Evolutionary conservation across 352 stramenopile genomes (phyloP), one percentile per base, ranked within the genome.

Genomic region (Phytophthora melonis): DNA sequence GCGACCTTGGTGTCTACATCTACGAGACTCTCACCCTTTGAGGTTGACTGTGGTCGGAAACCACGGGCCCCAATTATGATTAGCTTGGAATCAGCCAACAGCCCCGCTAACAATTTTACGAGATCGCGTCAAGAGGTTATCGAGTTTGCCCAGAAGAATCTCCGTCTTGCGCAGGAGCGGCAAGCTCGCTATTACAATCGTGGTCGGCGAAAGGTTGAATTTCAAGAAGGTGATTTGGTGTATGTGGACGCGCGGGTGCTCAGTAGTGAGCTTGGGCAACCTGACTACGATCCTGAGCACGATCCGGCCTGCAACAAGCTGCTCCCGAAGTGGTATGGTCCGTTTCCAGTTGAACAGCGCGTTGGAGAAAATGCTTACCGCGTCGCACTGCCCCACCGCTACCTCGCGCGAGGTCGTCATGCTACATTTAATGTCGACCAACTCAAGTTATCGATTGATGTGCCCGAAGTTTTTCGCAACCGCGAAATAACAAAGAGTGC

Each of bases 211-310:
- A 62, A 62, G 19, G n/a, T n/a, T 62, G 14, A 10, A 27, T 5
- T 62, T 52, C 34, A 30, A 62, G 59, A 32, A 21, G 59, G 27
- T 21, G 59, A 66, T 30, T 66, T 66, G n/a, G 47, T 66, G 9
- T 58, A 66, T 27, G 45, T 58, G 27, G 27, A 50, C 45, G 27
- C 47, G 36, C 25, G 4, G 23, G 27, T 58, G 5, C 45, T 62
- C 2, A 62, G 34, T 19, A 62, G 56, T 34, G 34, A 62, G n/a
- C 56, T 50, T 34, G 56, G 34, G 5, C 56, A 62, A 50, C 34
- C 56, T 2, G 56, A 62, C 34, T 62, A 62, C 34, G 59, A 66
- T 19, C 47, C 59, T n/a, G 47, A 32, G 5, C 16, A 16, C 0
- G 59, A 66, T 5, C 18, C 59, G 6, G 34, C 25, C 10, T 34